phyloP scores from a whole-genome alignment of 1,139 yeast species.

The Zhuliangozyma blackwelliae region DNA sequence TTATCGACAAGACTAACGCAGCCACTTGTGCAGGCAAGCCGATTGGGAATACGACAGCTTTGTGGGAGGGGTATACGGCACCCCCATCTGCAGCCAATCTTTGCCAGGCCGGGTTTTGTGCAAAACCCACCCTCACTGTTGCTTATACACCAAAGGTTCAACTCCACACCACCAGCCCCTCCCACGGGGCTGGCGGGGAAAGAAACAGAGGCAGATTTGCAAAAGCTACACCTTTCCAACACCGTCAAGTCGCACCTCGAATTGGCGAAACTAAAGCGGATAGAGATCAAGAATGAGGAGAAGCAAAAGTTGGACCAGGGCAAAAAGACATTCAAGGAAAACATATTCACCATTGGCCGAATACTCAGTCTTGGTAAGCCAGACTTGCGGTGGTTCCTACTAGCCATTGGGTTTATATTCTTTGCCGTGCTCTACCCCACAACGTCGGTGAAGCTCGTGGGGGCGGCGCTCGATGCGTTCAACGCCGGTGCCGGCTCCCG shows the following conservation, averaged over 20 bases:
- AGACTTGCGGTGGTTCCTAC: constrained; percentile 34
- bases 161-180: no score
- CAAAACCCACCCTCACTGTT: no score
- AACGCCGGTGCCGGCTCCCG: constrained; percentile 28
- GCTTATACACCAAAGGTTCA: no score
- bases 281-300: constrained; percentile 30
- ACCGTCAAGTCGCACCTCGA: constrained; percentile 30
- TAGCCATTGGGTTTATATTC: constrained; percentile 40
- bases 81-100: no score
- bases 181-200: no score
- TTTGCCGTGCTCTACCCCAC: constrained; percentile 48
- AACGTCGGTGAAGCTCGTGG: constrained; percentile 43
- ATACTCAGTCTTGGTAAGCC: constrained; percentile 40
- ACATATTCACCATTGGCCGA: constrained; percentile 32
- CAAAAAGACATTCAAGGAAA: constrained; percentile 29
- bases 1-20: no score
- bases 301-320: constrained; percentile 24
- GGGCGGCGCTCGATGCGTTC: constrained; percentile 44
- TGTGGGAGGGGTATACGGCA: no score
- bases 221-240: no score
- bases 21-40: no score
- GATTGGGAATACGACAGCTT: no score
- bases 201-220: no score
- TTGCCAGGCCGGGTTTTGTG: no score
- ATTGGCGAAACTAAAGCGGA: constrained; percentile 21